Evolutionary conservation across 2,329 filamentous ascomycete genomes (phyloP).

Genomic region (Knufia petricola): DNA sequence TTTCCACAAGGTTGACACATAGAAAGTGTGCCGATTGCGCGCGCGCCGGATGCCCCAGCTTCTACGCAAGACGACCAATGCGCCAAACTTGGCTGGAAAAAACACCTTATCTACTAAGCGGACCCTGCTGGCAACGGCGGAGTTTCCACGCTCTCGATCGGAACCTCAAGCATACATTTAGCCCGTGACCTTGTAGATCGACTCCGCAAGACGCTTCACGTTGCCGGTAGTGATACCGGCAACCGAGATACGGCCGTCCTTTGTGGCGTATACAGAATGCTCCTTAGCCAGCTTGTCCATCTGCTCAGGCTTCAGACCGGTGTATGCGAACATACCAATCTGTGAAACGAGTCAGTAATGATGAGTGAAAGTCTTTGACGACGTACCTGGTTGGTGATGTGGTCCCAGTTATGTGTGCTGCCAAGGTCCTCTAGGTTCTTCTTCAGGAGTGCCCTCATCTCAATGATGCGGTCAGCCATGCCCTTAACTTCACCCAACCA

Average conservation of each 20-base stretch:
- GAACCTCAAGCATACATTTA: conserved; percentile 24
- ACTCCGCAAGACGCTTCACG: conserved; percentile 41
- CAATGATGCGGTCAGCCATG: conserved; percentile 99
- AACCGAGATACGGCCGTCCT: conserved; percentile 48
- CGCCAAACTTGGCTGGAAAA: neutral
- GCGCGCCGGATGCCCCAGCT: neutral
- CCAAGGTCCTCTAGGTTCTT: conserved; percentile 89
- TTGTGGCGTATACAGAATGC: conserved; percentile 95
- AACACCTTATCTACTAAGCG: neutral
- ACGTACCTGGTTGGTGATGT: conserved; percentile 77
- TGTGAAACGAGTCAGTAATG: conserved; percentile 24
- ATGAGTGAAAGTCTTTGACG: neutral
- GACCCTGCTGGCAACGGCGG: neutral
- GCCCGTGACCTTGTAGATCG: conserved; percentile 43
- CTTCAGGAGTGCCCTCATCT: conserved; percentile 90
- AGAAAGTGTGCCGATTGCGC: neutral
- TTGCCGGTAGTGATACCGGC: conserved; percentile 42
- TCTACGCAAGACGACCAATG: neutral
- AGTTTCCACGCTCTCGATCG: neutral
- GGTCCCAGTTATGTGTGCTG: conserved; percentile 95
- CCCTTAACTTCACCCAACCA: conserved; percentile 96
- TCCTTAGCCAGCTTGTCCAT: conserved; percentile 89
- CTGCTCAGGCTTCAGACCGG: conserved; percentile 78
- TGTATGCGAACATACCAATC: conserved; percentile 99
- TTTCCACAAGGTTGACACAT: neutral